Base-by-base conservation (phyloP, 1,284 basidiomycete species). In the Cryptococcus amylolentus region DNA sequence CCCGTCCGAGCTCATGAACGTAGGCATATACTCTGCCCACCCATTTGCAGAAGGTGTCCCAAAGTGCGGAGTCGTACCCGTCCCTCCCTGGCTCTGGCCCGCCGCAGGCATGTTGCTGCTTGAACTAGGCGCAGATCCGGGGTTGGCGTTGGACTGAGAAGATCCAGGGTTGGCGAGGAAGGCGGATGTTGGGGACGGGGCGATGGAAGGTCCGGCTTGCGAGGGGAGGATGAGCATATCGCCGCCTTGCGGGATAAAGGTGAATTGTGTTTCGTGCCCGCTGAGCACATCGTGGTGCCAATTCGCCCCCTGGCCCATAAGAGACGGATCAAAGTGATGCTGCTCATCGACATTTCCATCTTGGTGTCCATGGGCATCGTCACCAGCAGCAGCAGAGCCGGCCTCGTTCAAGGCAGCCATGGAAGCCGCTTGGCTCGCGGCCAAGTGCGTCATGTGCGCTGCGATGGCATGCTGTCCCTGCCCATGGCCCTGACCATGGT, bases 181-280 rank as follows among this genome's bases (percentile, higher is more conserved):
- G 0, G 63, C 51, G 2, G 66, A 60, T 5, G 65, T 62, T 5
- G 73, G 73, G 13, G 72, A 74, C 51, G 68, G 70, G 26, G 69
- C 68, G 5, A 74, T 59, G 2, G 70, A 71, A 0, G 71, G 72
- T 4, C 73, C 73, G 18, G 73, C 73, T n/a, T 68, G 67, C 0
- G 71, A 73, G 0, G 73, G 73, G 16, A 76, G 53, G 28, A 76
- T 76, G 71, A 76, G 74, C 72, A 75, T 75, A 57, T 76, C 74
- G 23, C 72, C 72, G 13, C 74, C 74, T 55, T 72, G 71, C 6
- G 71, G 74, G 28, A 76, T 71, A 50, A 72, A 76, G 1, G 68
- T 63, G 47, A 76, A 76, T 23, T 76, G 72, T 3, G 66, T 58
- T 26, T 61, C 56, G 23, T 47, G 52, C 39, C 58, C 53, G 23